Base-by-base conservation (phyloP, 306 rosid species). In the Myrica gale region DNA sequence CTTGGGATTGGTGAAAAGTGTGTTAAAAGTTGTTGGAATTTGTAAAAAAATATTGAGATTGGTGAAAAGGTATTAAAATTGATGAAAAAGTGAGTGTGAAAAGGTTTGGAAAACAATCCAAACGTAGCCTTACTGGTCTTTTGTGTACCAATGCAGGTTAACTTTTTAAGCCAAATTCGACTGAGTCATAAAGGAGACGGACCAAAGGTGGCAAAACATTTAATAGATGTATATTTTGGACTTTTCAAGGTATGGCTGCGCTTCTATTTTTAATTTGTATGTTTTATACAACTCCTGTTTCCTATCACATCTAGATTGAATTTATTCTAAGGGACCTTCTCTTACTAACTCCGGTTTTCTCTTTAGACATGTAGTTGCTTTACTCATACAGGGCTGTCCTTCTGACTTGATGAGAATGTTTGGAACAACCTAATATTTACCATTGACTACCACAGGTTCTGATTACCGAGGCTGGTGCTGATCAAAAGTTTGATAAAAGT, bases 141-240 rank as follows among this genome's bases (percentile, higher is more conserved):
- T 73, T 80, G 37, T 72, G 17, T 77, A 55, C 72, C 5, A 57
- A 66, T 86, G 68, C 80, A 95, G 99, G 89, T 95, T 51, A 95
- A 95, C 79, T 95, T 92, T 83, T 84, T 95, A 89, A 92, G 97
- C 83, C 97, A 95, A 89, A 87, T 90, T 56, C 96, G 90, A 50
- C 96, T 92, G 7, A 81, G 90, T 50, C 88, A 81, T 69, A 90
- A 78, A 79, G 96, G 92, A 83, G 97, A 95, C 77, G 99, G 99
- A 71, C 96, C 99, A 37, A 92, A 85, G 77, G 97, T 92, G 79
- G 99, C 99, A 10, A 95, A 95, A 88, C 93, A 91, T 53, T 85
- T 95, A 41, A 84, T 95, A 58, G 97, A 92, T 73, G 96, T 95
- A 6, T 95, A 95, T 74, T 95, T 95, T 85, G 96, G 89, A 20